Evolutionary conservation across 202 grass and related monocot species (phyloP).

Genomic region (Zoysia matrella): DNA sequence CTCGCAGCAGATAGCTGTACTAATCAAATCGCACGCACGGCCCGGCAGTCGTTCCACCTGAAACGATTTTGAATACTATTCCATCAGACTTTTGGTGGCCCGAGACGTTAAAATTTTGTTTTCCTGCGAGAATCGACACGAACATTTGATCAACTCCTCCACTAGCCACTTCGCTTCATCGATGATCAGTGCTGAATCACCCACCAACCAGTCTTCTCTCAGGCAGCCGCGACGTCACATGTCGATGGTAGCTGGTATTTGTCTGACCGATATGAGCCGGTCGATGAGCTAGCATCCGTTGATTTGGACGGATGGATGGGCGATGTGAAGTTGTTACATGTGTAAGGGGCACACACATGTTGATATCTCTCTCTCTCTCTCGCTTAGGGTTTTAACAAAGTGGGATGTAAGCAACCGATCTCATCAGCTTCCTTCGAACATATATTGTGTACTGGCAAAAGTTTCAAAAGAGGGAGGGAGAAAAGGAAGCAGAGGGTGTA

Average conservation of each 20-base stretch:
- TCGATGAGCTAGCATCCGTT: not conserved
- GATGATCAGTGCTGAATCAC: too few species aligned
- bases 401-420: conserved; percentile 56
- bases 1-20: not conserved
- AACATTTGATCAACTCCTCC: conserved; percentile 44
- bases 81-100: not conserved
- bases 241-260: conserved; percentile 19
- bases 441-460: not conserved
- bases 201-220: conserved; percentile 52
- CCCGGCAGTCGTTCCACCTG: conserved; percentile 3
- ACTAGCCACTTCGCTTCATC: not conserved
- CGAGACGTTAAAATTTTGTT: not conserved
- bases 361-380: not conserved
- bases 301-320: too few species aligned
- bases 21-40: not conserved
- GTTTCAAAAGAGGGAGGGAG: conserved; percentile 22
- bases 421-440: not conserved
- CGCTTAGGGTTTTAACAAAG: conserved; percentile 63
- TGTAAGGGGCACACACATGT: conserved; percentile 27
- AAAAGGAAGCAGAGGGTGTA: not conserved
- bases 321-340: conserved; percentile 42
- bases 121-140: not conserved
- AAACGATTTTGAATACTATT: conserved; percentile 9
- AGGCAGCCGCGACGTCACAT: conserved; percentile 41
- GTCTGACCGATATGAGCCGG: not conserved